Percentiles rank a stretch among this genome's conserved stretches.
phyloP scores from a whole-genome alignment of 345 rosid species.

The Boechera retrofracta region DNA sequence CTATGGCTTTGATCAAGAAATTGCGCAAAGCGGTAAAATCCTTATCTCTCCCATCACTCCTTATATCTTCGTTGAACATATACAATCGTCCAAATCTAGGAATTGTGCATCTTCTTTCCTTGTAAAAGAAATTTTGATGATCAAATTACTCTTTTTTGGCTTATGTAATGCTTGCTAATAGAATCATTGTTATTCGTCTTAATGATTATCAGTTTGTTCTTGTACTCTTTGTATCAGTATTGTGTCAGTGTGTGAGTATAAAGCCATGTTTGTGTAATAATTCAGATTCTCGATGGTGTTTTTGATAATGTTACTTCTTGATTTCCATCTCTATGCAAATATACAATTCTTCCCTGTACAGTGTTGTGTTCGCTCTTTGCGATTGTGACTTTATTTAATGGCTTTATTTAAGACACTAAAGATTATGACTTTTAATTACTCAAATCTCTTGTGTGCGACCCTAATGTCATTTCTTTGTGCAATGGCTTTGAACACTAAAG shows the following conservation, averaged over 20 bases:
- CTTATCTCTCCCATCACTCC: not conserved
- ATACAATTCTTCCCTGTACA: not conserved
- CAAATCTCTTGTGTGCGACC: not conserved
- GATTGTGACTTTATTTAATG: not conserved
- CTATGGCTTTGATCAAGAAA: slow-evolving; percentile 73
- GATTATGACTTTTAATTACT: not conserved
- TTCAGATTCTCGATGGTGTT: not conserved
- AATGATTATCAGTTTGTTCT: slow-evolving; percentile 2
- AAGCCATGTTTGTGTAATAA: not conserved
- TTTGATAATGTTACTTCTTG: not conserved
- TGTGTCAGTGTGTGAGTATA: not conserved
- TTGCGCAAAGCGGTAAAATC: slow-evolving; percentile 60
- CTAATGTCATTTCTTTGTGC: not conserved
- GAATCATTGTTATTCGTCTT: not conserved
- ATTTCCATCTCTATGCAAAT: not conserved
- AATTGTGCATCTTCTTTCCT: not conserved
- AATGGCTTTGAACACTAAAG: not conserved
- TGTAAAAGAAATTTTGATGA: not conserved
- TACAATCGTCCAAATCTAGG: not conserved
- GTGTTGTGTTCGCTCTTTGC: not conserved
- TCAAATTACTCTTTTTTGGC: not conserved
- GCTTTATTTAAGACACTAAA: not conserved
- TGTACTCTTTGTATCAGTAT: not conserved
- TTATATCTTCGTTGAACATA: not conserved
- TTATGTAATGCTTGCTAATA: not conserved